phyloP scores from a whole-genome alignment of 2,329 filamentous ascomycete genomes.

The Malbranchea cinnamomea region DNA sequence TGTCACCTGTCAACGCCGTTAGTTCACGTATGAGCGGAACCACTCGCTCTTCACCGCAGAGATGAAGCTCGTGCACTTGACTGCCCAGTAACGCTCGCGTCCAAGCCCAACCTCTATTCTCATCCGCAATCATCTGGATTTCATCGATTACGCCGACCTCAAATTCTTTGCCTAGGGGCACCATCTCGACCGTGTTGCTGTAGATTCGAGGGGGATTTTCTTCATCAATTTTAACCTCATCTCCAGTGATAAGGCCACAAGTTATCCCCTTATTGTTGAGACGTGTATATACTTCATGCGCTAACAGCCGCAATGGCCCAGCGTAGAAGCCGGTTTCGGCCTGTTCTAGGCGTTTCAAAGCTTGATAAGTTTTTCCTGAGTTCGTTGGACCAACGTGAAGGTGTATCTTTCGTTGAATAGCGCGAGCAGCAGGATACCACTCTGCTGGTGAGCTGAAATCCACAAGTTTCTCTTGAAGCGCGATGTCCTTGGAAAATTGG shows the following conservation, averaged over 20 bases:
- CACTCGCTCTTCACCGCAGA: conserved; percentile 79
- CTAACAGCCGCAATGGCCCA: conserved; percentile 73
- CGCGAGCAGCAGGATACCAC: conserved; percentile 77
- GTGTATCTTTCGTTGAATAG: conserved; percentile 68
- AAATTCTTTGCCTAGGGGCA: conserved; percentile 41
- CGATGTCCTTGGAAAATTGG: conserved; percentile 41
- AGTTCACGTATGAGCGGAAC: conserved; percentile 66
- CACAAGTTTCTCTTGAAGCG: conserved; percentile 51
- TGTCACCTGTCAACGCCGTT: conserved; percentile 66
- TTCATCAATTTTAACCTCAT: conserved; percentile 62
- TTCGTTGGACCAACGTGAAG: conserved; percentile 95
- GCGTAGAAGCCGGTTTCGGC: conserved; percentile 72
- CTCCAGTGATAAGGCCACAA: conserved; percentile 77
- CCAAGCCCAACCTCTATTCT: conserved; percentile 82
- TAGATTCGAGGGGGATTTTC: conserved; percentile 43
- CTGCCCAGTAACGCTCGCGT: conserved; percentile 79
- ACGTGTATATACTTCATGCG: conserved; percentile 87
- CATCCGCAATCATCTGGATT: conserved; percentile 88
- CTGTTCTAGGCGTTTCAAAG: conserved; percentile 67
- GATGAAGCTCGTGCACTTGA: conserved; percentile 74
- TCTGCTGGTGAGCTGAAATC: conserved; percentile 80
- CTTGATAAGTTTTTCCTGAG: conserved; percentile 94
- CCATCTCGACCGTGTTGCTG: conserved; percentile 93
- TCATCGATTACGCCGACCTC: conserved; percentile 96
- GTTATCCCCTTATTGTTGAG: conserved; percentile 61